A percentile compares a stretch with the other conserved stretches of the same genome.
Conservation (phyloP, 163 green algal genomes). For the Trebouxia gelatinosa region DNA sequence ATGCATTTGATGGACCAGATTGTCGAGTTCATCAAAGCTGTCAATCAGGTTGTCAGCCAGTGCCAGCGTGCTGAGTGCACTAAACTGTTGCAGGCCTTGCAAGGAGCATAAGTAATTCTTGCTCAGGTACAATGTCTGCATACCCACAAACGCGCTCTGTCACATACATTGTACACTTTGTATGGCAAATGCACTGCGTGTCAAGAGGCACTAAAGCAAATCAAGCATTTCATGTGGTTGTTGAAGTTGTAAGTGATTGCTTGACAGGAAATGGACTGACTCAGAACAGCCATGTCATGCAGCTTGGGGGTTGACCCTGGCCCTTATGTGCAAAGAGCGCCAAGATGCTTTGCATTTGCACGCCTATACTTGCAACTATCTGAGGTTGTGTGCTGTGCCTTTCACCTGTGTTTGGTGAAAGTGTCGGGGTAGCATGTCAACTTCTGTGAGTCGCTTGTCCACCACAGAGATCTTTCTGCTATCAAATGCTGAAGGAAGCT, state of each 20-base stretch:
- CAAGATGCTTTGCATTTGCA: background rate
- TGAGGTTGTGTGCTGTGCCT: background rate
- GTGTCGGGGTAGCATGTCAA: slow-evolving; percentile 55
- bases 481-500: slow-evolving; percentile 50
- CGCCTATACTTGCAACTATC: background rate
- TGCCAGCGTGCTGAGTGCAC: slow-evolving; percentile 48
- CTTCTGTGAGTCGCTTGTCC: slow-evolving; percentile 46
- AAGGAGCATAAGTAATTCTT: slow-evolving; percentile 63
- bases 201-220: too few relatives aligned
- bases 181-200: background rate
- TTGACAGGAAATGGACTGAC: too few relatives aligned
- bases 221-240: too few relatives aligned
- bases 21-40: slow-evolving; percentile 42
- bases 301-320: background rate
- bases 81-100: slow-evolving; percentile 63
- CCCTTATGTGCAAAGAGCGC: background rate
- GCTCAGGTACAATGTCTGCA: slow-evolving; percentile 64
- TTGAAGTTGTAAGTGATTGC: too few relatives aligned
- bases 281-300: too few relatives aligned
- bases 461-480: slow-evolving; percentile 55
- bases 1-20: slow-evolving; percentile 10
- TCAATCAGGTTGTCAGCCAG: slow-evolving; percentile 65
- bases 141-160: background rate
- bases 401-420: slow-evolving; percentile 48
- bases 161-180: background rate